These are phyloP conservation scores for Ceratocystis harringtonii DNA, from an alignment of 2,329 filamentous ascomycete genomes.

Conservation along the genomic window DNA sequence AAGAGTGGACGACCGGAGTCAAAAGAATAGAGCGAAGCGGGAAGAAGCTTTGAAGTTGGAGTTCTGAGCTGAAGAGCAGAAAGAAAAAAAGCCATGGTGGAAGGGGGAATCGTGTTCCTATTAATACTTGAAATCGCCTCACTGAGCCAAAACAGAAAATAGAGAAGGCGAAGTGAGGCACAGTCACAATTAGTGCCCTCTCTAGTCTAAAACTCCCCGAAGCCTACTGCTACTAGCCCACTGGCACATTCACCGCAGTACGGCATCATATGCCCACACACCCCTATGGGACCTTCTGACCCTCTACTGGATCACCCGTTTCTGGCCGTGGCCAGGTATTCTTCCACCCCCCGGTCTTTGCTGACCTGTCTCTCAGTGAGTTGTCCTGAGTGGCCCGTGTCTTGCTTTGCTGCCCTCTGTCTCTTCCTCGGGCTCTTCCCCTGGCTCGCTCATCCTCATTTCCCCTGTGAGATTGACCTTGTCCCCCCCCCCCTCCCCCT, in stretches of 20 bases:
- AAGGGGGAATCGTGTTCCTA: constrained; percentile 9
- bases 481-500: background rate
- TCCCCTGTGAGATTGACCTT: constrained; percentile 12
- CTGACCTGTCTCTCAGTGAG: background rate
- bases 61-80: constrained; percentile 31
- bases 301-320: no score
- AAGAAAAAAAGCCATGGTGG: constrained; percentile 20
- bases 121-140: constrained; percentile 12
- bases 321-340: background rate
- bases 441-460: constrained; percentile 14
- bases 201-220: background rate
- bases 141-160: background rate
- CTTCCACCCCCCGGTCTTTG: background rate
- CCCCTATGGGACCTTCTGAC: background rate
- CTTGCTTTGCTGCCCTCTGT: background rate
- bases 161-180: constrained; percentile 3
- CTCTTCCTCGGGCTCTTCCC: constrained; percentile 4
- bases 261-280: background rate
- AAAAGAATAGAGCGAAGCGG: constrained; percentile 27
- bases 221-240: background rate
- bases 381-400: background rate
- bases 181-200: background rate
- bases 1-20: constrained; percentile 47
- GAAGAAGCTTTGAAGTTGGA: constrained; percentile 27
- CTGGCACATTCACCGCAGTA: background rate